These are phyloP conservation scores for Xylariaceae sp. DNA, from an alignment of 2,329 filamentous ascomycete genomes.

Conservation along the genomic window DNA sequence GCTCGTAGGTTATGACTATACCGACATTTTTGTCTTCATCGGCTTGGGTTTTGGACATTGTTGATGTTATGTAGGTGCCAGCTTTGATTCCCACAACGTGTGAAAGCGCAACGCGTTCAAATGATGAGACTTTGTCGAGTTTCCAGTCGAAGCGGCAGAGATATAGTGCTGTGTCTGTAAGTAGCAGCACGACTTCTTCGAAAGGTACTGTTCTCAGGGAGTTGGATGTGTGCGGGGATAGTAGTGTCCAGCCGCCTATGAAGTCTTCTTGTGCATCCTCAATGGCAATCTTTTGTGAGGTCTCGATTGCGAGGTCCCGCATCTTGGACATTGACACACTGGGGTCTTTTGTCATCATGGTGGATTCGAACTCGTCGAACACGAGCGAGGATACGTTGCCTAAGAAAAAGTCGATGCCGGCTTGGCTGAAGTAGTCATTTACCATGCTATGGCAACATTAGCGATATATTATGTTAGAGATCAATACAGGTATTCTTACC, in stretches of 20 bases:
- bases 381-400: slow-evolving; percentile 81
- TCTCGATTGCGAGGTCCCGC: slow-evolving; percentile 84
- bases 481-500: slow-evolving; percentile 40
- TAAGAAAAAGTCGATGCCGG: slow-evolving; percentile 88
- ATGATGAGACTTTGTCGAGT: slow-evolving; percentile 88
- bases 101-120: slow-evolving; percentile 77
- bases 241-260: slow-evolving; percentile 82
- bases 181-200: slow-evolving; percentile 80
- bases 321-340: slow-evolving; percentile 82
- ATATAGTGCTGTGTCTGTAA: slow-evolving; percentile 83
- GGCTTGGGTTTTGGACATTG: slow-evolving; percentile 70
- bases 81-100: slow-evolving; percentile 70
- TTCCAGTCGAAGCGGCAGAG: slow-evolving; percentile 92
- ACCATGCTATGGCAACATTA: slow-evolving; percentile 64
- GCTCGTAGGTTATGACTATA: slow-evolving; percentile 72
- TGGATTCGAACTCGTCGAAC: slow-evolving; percentile 90
- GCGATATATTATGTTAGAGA: slow-evolving; percentile 5
- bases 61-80: slow-evolving; percentile 88
- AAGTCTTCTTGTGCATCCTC: slow-evolving; percentile 80
- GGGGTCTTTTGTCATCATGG: slow-evolving; percentile 90
- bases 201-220: slow-evolving; percentile 69
- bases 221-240: slow-evolving; percentile 70
- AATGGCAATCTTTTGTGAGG: slow-evolving; percentile 80
- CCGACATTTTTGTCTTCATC: slow-evolving; percentile 81
- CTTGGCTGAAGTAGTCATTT: slow-evolving; percentile 95